phyloP scores from a whole-genome alignment of 2,329 filamentous ascomycete species.

The Aspergillus chevalieri region DNA sequence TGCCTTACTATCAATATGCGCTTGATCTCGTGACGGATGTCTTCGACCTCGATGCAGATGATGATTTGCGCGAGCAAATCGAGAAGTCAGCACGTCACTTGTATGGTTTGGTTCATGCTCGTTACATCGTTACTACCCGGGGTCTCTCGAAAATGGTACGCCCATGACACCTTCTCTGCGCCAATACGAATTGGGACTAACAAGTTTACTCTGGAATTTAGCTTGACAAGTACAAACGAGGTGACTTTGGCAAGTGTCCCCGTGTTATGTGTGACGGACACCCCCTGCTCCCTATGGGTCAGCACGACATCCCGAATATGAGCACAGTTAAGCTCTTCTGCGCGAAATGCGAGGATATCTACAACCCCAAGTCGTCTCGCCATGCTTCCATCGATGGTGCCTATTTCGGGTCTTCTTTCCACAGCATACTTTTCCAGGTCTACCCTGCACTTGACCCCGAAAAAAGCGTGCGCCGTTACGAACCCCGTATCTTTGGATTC shows the following conservation, averaged over 20 bases:
- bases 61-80: slow-evolving; percentile 96
- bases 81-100: slow-evolving; percentile 95
- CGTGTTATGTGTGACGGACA: slow-evolving; percentile 92
- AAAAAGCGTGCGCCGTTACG: slow-evolving; percentile 80
- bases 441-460: slow-evolving; percentile 83
- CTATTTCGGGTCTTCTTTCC: slow-evolving; percentile 96
- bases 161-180: slow-evolving; percentile 2
- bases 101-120: slow-evolving; percentile 90
- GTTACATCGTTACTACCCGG: slow-evolving; percentile 93
- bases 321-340: slow-evolving; percentile 97
- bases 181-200: slow-evolving; percentile 3
- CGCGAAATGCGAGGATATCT: slow-evolving; percentile 92
- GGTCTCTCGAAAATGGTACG: slow-evolving; percentile 92
- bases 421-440: slow-evolving; percentile 98
- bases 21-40: slow-evolving; percentile 96
- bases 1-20: slow-evolving; percentile 98
- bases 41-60: slow-evolving; percentile 96
- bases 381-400: slow-evolving; percentile 94
- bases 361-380: slow-evolving; percentile 96
- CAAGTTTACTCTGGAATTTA: slow-evolving; percentile 32
- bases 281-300: slow-evolving; percentile 88
- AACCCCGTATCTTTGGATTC: slow-evolving; percentile 90
- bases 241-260: slow-evolving; percentile 95
- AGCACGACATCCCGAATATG: slow-evolving; percentile 78
- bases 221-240: slow-evolving; percentile 99